A percentile compares a stretch with the other conserved stretches of the same genome.
phyloP scores from a whole-genome alignment of 495 filamentous ascomycete species.

The Aspergillus cristatus region DNA sequence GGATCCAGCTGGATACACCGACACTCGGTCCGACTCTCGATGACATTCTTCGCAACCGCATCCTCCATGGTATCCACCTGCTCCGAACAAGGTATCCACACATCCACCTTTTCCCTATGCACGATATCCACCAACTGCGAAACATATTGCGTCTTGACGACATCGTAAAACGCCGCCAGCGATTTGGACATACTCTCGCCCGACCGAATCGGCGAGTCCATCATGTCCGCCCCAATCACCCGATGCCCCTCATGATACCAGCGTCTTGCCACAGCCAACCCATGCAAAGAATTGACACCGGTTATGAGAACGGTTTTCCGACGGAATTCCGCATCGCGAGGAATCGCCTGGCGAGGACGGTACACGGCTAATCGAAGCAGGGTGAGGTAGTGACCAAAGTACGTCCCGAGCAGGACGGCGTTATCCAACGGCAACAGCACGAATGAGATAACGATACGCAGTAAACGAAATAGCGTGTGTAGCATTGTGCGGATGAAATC shows the following conservation, averaged over 20 bases:
- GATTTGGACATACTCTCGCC: slow-evolving; percentile 35
- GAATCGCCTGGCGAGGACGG: slow-evolving; percentile 17
- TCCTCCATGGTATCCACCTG: slow-evolving; percentile 52
- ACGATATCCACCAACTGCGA: slow-evolving; percentile 47
- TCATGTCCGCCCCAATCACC: slow-evolving; percentile 65
- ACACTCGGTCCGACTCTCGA: slow-evolving; percentile 51
- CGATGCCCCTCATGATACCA: slow-evolving; percentile 58
- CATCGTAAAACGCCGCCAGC: slow-evolving; percentile 43
- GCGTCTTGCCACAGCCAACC: slow-evolving; percentile 54
- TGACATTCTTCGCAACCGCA: slow-evolving; percentile 49
- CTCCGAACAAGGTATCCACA: slow-evolving; percentile 67
- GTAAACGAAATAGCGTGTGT: slow-evolving; percentile 16
- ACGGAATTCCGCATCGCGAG: slow-evolving; percentile 31
- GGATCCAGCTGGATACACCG: slow-evolving; percentile 50
- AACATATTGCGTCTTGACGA: slow-evolving; percentile 40
- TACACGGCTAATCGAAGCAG: slow-evolving; percentile 8
- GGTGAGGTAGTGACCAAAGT: slow-evolving; percentile 17
- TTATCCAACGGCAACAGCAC: slow-evolving; percentile 47
- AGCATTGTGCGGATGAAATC: slow-evolving; percentile 1
- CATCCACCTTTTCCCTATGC: slow-evolving; percentile 49
- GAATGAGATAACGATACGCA: slow-evolving; percentile 27
- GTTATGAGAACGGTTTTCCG: slow-evolving; percentile 61
- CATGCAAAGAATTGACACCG: slow-evolving; percentile 61
- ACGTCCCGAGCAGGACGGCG: slow-evolving; percentile 33
- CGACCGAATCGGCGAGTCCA: slow-evolving; percentile 35